Evolutionary conservation across 1,284 basidiomycete species (phyloP).

Genomic region (Trichosporon sp.): DNA sequence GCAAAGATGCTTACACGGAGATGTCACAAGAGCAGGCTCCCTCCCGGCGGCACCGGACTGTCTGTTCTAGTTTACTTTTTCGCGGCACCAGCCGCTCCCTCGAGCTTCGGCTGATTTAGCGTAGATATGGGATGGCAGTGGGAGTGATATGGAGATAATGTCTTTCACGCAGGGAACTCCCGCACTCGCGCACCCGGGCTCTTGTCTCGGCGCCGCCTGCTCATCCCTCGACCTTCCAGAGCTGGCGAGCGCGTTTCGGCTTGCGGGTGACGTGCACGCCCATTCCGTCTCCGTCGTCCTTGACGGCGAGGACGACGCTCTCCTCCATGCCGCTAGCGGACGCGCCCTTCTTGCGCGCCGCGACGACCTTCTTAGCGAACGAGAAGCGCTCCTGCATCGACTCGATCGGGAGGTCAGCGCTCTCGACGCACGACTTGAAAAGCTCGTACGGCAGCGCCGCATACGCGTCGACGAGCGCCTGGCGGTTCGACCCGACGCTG

Average conservation of each 20-base stretch:
- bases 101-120: background rate
- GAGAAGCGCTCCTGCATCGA: conserved; percentile 79
- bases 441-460: conserved; percentile 46
- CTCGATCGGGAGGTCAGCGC: conserved; percentile 34
- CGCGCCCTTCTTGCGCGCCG: conserved; percentile 64
- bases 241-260: conserved; percentile 61
- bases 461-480: conserved; percentile 40
- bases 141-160: background rate
- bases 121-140: background rate
- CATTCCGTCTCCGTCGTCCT: conserved; percentile 62
- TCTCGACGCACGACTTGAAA: conserved; percentile 45
- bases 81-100: background rate
- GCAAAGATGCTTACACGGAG: background rate
- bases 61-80: background rate
- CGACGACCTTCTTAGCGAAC: conserved; percentile 81
- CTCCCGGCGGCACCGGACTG: background rate
- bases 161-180: background rate
- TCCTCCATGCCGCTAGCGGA: conserved; percentile 60
- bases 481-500: conserved; percentile 50
- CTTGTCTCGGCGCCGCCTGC: conserved; percentile 10
- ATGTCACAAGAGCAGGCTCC: background rate
- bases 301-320: conserved; percentile 79
- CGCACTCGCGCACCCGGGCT: background rate
- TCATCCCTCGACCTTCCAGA: conserved; percentile 80
- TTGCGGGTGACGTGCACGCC: conserved; percentile 80